phyloP scores from a whole-genome alignment of 306 rosid genomes.

The Carpinus fangiana region DNA sequence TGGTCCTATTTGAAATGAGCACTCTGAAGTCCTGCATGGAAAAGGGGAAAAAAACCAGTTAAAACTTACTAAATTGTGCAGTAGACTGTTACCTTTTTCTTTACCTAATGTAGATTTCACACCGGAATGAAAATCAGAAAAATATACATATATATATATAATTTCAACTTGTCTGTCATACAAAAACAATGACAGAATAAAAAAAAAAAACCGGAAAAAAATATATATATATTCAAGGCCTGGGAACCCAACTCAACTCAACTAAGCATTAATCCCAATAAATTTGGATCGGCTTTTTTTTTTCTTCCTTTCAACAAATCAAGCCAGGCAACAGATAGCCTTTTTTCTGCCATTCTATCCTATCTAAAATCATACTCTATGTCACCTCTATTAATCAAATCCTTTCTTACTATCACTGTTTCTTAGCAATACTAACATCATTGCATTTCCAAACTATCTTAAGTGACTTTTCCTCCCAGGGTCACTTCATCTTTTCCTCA shows the following conservation, averaged over 20 bases:
- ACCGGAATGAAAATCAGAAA: not conserved
- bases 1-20: constrained; percentile 86
- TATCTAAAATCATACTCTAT: not conserved
- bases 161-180: not conserved
- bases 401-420: not conserved
- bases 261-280: not conserved
- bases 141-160: too few species aligned
- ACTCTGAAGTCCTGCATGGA: constrained; percentile 68
- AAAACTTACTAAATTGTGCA: not conserved
- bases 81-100: not conserved
- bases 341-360: not conserved
- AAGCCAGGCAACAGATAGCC: too few species aligned
- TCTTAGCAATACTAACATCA: not conserved
- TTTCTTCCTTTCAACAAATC: too few species aligned
- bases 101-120: not conserved
- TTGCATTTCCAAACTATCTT: not conserved
- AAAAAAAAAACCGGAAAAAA: not conserved
- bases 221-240: not conserved
- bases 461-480: not conserved
- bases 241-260: not conserved
- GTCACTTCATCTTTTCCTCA: not conserved
- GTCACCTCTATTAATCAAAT: not conserved
- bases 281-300: not conserved
- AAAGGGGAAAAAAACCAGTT: not conserved
- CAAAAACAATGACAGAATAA: not conserved